Base-by-base conservation (phyloP, 2,329 filamentous ascomycete genomes). In the Calcarisporium arbuscula region DNA sequence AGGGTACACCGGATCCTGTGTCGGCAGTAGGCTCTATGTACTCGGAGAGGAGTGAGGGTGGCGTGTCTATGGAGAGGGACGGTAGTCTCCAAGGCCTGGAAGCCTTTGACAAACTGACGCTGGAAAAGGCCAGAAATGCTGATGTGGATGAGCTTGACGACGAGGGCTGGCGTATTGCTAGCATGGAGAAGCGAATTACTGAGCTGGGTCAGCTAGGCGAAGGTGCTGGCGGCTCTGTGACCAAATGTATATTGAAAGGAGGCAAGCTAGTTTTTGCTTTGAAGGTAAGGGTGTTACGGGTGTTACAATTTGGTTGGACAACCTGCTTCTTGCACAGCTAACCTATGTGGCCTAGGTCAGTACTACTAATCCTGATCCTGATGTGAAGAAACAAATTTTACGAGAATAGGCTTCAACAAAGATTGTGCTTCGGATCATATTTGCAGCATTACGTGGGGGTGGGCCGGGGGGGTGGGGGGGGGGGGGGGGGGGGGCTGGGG, bases 381-480 rank as follows among this genome's bases (percentile, higher is more conserved):
- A 95, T 56, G 87, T 96, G 42, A 96, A 95, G 71, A 95, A 94
- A 58, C 92, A 98, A 62, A 98, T 98, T 50, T 77, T 96, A 40
- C 84, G 92, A 54, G 92, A 98, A 60, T 72, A 34, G 86, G 85
- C 42, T 98, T 96, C 72, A 98, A 98, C 72, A 95, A 95, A 63
- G 86, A 89, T 47, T 96, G 92, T 57, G 88, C 86, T 6, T 95
- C 88, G 5, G 83, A 92, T 40, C 88, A 96, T 58, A 98, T 98
- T 52, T 98, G 92, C 64, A 80, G 84, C 44, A 98, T 64, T 98
- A 95, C 53, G 92, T 92, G 44, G 90, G n/a, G n/a, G n/a, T n/a
- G n/a, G n/a, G n/a, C n/a, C n/a, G n/a, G n/a, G n/a, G n/a, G n/a
- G n/a, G n/a, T n/a, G n/a, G n/a, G n/a, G n/a, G n/a, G n/a, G n/a